phyloP scores from a whole-genome alignment of 31 red algal genomes.

The Pterothamnion heteromorphum region DNA sequence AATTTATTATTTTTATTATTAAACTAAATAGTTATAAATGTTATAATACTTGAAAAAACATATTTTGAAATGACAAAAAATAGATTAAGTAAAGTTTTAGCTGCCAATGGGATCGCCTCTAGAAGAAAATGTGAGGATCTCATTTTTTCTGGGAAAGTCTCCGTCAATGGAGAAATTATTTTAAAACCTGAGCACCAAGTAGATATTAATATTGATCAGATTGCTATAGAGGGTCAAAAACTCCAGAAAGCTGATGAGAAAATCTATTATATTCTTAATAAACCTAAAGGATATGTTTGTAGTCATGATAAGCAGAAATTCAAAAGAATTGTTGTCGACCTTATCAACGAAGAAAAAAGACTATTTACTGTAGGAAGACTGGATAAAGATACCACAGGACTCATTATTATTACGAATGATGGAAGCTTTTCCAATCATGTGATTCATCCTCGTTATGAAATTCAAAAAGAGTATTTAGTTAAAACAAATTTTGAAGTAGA shows the following conservation, averaged over 20 bases:
- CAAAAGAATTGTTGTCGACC: background rate
- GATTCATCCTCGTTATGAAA: slow-evolving; percentile 5
- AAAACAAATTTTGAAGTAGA: background rate
- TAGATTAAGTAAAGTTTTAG: background rate
- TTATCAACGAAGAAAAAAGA: background rate
- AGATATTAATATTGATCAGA: background rate
- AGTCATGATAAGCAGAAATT: background rate
- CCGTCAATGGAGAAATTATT: background rate
- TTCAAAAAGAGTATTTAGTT: slow-evolving; percentile 9
- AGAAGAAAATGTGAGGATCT: background rate
- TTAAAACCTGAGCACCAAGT: background rate
- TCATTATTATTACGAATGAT: slow-evolving; percentile 1
- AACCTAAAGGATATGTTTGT: background rate
- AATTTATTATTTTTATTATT: too few relatives aligned
- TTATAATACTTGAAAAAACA: too few relatives aligned
- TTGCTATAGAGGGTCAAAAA: background rate
- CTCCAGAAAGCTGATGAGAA: background rate
- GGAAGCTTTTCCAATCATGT: background rate
- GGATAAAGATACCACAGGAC: slow-evolving; percentile 11
- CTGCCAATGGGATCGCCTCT: background rate
- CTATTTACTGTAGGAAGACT: slow-evolving; percentile 5
- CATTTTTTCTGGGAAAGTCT: background rate
- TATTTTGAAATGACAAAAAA: background rate
- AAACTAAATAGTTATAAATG: too few relatives aligned
- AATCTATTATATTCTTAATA: background rate